These are phyloP conservation scores for Brasenia schreberi DNA, from an alignment of 164 flowering plant species.

Conservation along the genomic window DNA sequence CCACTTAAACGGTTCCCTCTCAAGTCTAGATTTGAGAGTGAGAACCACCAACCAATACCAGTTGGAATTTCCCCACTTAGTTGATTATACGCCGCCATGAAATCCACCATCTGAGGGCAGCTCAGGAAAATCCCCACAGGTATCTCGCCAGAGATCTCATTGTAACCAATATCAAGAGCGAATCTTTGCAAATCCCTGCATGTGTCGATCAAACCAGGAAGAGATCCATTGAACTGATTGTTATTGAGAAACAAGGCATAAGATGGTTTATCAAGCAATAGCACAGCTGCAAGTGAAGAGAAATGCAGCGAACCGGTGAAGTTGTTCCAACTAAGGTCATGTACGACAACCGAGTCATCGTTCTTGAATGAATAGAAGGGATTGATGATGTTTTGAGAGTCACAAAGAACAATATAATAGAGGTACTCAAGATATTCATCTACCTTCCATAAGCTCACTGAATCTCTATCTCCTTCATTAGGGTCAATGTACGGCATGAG, in stretches of 20 bases:
- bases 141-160: slow-evolving; percentile 31
- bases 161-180: slow-evolving; percentile 41
- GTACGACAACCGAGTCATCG: slow-evolving; percentile 15
- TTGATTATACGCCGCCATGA: slow-evolving; percentile 52
- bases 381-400: slow-evolving; percentile 14
- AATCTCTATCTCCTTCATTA: not conserved
- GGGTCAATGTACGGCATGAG: not conserved
- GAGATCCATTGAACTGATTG: slow-evolving; percentile 39
- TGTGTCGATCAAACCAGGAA: slow-evolving; percentile 24
- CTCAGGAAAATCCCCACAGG: slow-evolving; percentile 13
- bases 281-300: slow-evolving; percentile 27
- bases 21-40: slow-evolving; percentile 40
- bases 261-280: slow-evolving; percentile 9
- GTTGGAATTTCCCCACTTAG: slow-evolving; percentile 32
- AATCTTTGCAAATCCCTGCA: slow-evolving; percentile 25
- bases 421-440: slow-evolving; percentile 12
- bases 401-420: slow-evolving; percentile 9
- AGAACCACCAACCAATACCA: slow-evolving; percentile 19
- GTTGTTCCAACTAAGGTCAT: slow-evolving; percentile 58
- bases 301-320: slow-evolving; percentile 33
- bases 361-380: not conserved
- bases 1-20: slow-evolving; percentile 46
- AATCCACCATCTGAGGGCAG: slow-evolving; percentile 27
- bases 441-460: not conserved
- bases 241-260: slow-evolving; percentile 38